Base-by-base conservation (phyloP, 306 rosid species). In the Trifolium pratense region DNA sequence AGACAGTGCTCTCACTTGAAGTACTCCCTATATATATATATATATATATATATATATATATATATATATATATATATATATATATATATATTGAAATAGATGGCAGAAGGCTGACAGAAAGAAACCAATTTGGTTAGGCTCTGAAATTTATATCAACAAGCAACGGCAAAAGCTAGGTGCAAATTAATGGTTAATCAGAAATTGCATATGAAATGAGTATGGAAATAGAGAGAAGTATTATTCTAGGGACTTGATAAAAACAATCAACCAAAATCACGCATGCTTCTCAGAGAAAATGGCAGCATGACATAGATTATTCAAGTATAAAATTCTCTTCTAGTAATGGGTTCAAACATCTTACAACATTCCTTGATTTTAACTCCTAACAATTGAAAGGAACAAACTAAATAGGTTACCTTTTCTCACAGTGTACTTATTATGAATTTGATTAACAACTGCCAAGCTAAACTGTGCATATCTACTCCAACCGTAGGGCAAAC, bases 401-500 rank as follows among this genome's bases (percentile, higher is more conserved):
- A 73, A 52, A 73, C 25, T 11, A 14, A 68, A 81, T 36, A 78
- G 21, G 32, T 58, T 79, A 93, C 97, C 97, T 85, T 91, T 93
- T 81, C 92, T 87, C 61, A 93, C 89, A 6, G 91, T 75, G 76
- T 85, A 86, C 80, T 87, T 89, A 77, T 63, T 83, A 52, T 89
- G 89, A 45, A 85, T 69, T 79, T 91, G 97, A 83, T 89, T 89
- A 26, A 87, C 21, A 2, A 93, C 83, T 21, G 89, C 89, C 87
- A 93, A 81, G 86, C 96, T 91, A 82, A 93, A 93, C 64, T 89
- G 96, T 31, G 97, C 87, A 84, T 81, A 86, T 91, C 97, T 87
- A 81, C 89, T 91, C 98, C 98, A 89, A 40, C 97, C 98, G 75
- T 86, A 87, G 5, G 95, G 96, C 87, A 94, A 83, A 82, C 77